Evolutionary conservation across 164 flowering plant species (phyloP).

Genomic region (Santalum album): DNA sequence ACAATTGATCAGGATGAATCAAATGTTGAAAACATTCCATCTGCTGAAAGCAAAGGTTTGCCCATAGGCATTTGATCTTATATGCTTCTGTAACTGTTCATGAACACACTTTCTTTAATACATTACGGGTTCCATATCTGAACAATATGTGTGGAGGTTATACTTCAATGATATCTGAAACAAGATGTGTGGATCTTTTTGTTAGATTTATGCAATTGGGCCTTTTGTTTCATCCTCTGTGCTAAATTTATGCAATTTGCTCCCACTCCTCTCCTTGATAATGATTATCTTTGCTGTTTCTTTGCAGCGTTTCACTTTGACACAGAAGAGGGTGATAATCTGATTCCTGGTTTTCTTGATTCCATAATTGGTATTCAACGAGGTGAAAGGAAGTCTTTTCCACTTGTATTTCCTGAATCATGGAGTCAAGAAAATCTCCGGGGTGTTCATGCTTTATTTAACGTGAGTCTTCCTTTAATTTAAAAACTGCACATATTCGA

Average conservation of each 20-base stretch:
- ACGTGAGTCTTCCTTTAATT: constrained; percentile 42
- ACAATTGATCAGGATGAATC: constrained; percentile 57
- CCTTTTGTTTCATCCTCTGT: too few species aligned
- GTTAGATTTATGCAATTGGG: too few species aligned
- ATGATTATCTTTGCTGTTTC: too few species aligned
- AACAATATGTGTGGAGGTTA: too few species aligned
- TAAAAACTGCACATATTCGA: too few species aligned
- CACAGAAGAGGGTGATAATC: constrained; percentile 76
- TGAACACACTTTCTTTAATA: too few species aligned
- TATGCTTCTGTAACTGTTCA: too few species aligned
- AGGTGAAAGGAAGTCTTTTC: constrained; percentile 84
- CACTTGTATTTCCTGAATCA: constrained; percentile 71
- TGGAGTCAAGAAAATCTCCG: constrained; percentile 88
- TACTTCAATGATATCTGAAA: too few species aligned
- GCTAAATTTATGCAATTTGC: too few species aligned
- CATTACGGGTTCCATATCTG: too few species aligned
- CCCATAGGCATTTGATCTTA: neutral
- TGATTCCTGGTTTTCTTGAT: constrained; percentile 80
- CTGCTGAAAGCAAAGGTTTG: constrained; percentile 86
- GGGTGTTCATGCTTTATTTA: constrained; percentile 71
- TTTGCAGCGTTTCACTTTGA: constrained; percentile 79
- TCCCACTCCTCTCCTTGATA: too few species aligned
- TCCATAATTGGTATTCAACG: constrained; percentile 59
- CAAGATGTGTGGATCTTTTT: too few species aligned
- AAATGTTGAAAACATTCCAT: constrained; percentile 52